Base-by-base conservation (phyloP, 2,329 filamentous ascomycete species). In the Magnaporthales sp. region DNA sequence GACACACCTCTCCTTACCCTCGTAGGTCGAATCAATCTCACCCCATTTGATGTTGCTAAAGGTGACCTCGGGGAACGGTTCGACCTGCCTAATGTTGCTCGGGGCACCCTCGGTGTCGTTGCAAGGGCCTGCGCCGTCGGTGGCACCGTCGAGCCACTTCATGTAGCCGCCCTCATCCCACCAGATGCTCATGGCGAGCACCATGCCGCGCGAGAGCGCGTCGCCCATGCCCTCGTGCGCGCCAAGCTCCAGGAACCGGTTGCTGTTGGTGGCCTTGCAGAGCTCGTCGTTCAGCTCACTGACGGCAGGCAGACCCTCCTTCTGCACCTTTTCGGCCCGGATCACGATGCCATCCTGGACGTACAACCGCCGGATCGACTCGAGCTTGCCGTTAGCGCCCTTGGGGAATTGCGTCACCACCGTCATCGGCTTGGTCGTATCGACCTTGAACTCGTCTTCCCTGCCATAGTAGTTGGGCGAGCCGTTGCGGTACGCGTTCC, bases 1-100 rank as follows among this genome's bases (percentile, higher is more conserved):
- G 10, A 24, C 46, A 54, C 62, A 67, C 29, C 31, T 32, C 8
- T 38, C 32, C 31, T 26, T 26, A 6, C 58, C 65, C 65, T 66
- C 29, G 64, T 77, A 84, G 0, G 82, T 88, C 22, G 83, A 84
- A 4, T 81, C 84, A 71, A 88, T 83, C 70, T 88, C 84, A n/a
- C 86, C 86, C 80, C 84, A 85, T 71, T 80, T 81, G 70, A 88
- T 83, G 71, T 86, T 82, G 68, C 80, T 83, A 71, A 85, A 88
- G 1, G 76, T 80, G 4, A 88, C 83, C 15, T 77, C 77, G 0
- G 85, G 81, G 63, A 77, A 76, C 0, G 82, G 80, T 70, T 83
- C 75, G 15, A 83, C 73, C 62, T 77, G 74, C 66, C 78, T 68
- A 67, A 88, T 84, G 15, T 78, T 74, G 51, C 75, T 73, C 0